These are phyloP conservation scores for Saturnispora hagleri DNA, from an alignment of 805 yeast species.

Conservation along the genomic window DNA sequence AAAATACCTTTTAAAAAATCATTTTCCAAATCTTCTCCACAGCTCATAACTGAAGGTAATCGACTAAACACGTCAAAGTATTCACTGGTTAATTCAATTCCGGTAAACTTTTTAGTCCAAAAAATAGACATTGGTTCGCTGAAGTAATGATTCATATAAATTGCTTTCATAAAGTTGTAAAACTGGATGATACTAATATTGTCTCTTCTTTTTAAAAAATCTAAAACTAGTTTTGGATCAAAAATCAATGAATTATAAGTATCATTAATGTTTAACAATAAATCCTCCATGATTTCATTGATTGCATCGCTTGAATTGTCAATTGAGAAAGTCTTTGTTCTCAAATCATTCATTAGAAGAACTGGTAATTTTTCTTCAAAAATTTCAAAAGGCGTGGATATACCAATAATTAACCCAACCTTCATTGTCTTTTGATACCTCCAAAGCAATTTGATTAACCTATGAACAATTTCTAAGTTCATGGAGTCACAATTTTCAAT, in stretches of 20 bases:
- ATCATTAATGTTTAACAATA: slow-evolving; percentile 25
- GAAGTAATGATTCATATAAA: slow-evolving; percentile 28
- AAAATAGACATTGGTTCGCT: slow-evolving; percentile 27
- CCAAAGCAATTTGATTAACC: slow-evolving; percentile 20
- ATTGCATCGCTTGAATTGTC: slow-evolving; percentile 27
- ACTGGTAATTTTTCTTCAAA: slow-evolving; percentile 28
- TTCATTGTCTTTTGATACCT: slow-evolving; percentile 10
- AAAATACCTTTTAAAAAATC: slow-evolving; percentile 18
- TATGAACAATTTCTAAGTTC: slow-evolving; percentile 19
- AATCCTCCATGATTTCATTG: slow-evolving; percentile 24
- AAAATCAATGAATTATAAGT: slow-evolving; percentile 27
- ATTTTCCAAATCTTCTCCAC: slow-evolving; percentile 10
- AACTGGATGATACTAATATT: slow-evolving; percentile 24
- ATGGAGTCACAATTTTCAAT: slow-evolving; percentile 31
- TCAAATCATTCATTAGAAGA: slow-evolving; percentile 16
- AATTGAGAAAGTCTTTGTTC: slow-evolving; percentile 21
- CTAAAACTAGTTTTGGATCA: slow-evolving; percentile 24
- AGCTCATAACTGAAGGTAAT: slow-evolving; percentile 23
- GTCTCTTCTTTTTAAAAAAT: slow-evolving; percentile 20
- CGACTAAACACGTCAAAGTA: slow-evolving; percentile 23
- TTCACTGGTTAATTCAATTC: slow-evolving; percentile 16
- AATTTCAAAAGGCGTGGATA: slow-evolving; percentile 28
- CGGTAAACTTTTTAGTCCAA: slow-evolving; percentile 25
- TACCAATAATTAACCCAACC: slow-evolving; percentile 24
- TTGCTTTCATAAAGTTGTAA: slow-evolving; percentile 23